Evolutionary conservation across 2,329 filamentous ascomycete genomes (phyloP).

Genomic region (Clonostachys solani): DNA sequence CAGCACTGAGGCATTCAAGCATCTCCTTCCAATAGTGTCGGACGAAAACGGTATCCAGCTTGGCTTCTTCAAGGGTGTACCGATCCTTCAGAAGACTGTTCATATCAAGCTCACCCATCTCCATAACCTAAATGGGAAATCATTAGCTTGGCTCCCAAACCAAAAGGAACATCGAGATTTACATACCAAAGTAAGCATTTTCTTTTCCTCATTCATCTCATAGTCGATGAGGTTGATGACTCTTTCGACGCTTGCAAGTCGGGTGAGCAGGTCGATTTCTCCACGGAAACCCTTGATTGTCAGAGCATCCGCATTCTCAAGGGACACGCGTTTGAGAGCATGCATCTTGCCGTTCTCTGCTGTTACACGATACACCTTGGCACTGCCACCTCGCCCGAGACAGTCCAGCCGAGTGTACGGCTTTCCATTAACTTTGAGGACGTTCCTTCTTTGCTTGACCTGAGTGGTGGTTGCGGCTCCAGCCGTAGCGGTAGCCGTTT

Average conservation of each 20-base stretch:
- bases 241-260: constrained; percentile 77
- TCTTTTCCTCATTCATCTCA: constrained; percentile 90
- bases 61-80: constrained; percentile 66
- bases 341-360: constrained; percentile 96
- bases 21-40: constrained; percentile 99
- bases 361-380: constrained; percentile 93
- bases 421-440: constrained; percentile 86
- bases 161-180: neutral
- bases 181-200: constrained; percentile 78
- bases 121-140: constrained; percentile 67
- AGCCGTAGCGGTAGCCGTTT: constrained; percentile 79
- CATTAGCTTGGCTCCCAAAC: constrained; percentile 10
- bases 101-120: constrained; percentile 92
- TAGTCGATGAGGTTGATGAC: constrained; percentile 90
- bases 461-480: constrained; percentile 75
- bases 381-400: constrained; percentile 87
- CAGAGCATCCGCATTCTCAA: constrained; percentile 82
- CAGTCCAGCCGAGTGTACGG: constrained; percentile 86
- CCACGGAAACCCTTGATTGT: constrained; percentile 87
- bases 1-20: constrained; percentile 88
- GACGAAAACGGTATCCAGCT: constrained; percentile 84
- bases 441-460: constrained; percentile 70
- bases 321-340: constrained; percentile 86
- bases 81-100: constrained; percentile 77
- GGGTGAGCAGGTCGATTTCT: constrained; percentile 87